These are phyloP conservation scores for Goffeauzyma gilvescens DNA, from an alignment of 768 basidiomycete genomes.

Conservation along the genomic window DNA sequence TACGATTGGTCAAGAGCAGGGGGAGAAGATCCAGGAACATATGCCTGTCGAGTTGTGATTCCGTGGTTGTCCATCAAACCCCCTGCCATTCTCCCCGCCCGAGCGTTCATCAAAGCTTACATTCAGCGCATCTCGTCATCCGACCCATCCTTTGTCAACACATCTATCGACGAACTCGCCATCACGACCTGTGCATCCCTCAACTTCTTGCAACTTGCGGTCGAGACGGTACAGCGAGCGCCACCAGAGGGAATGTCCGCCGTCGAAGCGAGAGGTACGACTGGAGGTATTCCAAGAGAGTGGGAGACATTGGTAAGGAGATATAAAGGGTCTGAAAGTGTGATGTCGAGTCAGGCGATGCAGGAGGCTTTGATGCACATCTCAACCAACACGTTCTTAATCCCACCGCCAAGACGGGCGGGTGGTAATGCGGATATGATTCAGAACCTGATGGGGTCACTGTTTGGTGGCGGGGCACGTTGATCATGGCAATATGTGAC, in stretches of 20 bases:
- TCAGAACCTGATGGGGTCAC: conserved; percentile 68
- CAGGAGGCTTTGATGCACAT: conserved; percentile 34
- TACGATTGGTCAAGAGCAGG: conserved; percentile 47
- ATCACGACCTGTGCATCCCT: conserved; percentile 56
- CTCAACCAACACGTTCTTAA: conserved; percentile 53
- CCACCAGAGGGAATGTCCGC: conserved; percentile 42
- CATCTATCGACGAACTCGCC: conserved; percentile 40
- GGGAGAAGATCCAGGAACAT: conserved; percentile 45
- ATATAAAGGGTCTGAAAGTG: conserved; percentile 54
- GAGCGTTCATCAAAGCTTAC: conserved; percentile 75
- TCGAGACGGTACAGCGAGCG: conserved; percentile 63
- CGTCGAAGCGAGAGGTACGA: conserved; percentile 52
- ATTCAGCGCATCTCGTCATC: conserved; percentile 44
- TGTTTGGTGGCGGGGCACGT: conserved; percentile 73
- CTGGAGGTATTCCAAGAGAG: conserved; percentile 38
- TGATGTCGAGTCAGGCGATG: conserved; percentile 44
- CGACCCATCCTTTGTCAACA: conserved; percentile 31
- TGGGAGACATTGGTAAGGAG: conserved; percentile 73
- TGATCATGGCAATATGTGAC: too few species aligned
- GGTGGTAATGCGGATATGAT: conserved; percentile 53
- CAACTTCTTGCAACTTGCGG: conserved; percentile 79
- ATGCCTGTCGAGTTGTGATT: conserved; percentile 66
- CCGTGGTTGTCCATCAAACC: conserved; percentile 68
- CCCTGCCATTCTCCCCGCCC: conserved; percentile 77
- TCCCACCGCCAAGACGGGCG: conserved; percentile 51